Base-by-base conservation (phyloP, 2,329 filamentous ascomycete species). In the Botrytis fabae region DNA sequence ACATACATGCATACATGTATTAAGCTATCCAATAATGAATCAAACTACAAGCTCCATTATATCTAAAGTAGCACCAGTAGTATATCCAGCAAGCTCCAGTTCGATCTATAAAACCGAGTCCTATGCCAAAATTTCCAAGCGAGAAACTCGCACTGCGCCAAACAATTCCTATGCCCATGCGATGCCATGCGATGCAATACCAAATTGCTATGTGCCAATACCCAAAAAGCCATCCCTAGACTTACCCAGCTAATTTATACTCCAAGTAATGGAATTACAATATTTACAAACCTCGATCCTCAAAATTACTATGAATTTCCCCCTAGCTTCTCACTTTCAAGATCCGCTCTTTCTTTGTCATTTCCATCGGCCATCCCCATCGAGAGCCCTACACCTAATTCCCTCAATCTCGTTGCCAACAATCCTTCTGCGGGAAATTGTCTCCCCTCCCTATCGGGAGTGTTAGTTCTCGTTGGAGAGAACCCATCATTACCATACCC, bases 341-440 rank as follows among this genome's bases (percentile, higher is more conserved):
- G 42, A 22, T 5, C 48, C 16, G 1, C 16, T 32, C 28, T 16
- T 22, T 42, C 54, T n/a, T 20, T 38, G 10, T 35, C 40, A 62
- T 42, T 97, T 4, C 94, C 95, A 0, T 94, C 94, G 0, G 93
- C 97, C 81, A 97, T 98, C 75, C 2, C 44, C 44, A 54, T 63
- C 59, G 46, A 46, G 16, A 71, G 44, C 8, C 69, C 59, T 54
- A 79, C 78, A 48, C 78, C 80, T 9, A 81, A 75, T 57, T 89
- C 88, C 76, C 89, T 87, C 62, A 95, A 83, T 73, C 90, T 87
- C 80, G 89, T 89, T 18, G 93, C 93, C 25, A 96, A 83, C 25
- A 96, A 82, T 4, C 92, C 89, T 78, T 93, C 91, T 7, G 88
- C 83, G 3, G 82, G 78, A 66, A 59, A 38, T 48, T 54, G 35